Conservation (phyloP, 2,329 filamentous ascomycete genomes). For the Diaporthe sp. region DNA sequence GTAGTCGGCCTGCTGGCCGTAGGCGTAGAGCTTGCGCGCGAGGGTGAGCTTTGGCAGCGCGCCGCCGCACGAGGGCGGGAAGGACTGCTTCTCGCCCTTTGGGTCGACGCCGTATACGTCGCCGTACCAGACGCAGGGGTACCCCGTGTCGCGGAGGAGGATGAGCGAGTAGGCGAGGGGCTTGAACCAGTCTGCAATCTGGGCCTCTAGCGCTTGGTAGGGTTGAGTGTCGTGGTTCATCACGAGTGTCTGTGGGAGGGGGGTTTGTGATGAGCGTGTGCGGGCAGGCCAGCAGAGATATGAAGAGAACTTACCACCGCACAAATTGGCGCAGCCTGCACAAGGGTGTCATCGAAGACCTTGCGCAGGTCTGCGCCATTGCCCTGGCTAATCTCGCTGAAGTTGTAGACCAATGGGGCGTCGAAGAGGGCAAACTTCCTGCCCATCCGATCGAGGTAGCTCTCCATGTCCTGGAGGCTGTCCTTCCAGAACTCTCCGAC, state of each 20-base stretch:
- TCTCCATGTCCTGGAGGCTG: slow-evolving; percentile 46
- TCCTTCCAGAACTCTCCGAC: slow-evolving; percentile 54
- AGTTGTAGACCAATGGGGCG: slow-evolving; percentile 75
- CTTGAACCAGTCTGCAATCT: slow-evolving; percentile 75
- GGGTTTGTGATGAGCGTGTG: not conserved
- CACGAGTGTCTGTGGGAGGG: slow-evolving; percentile 65
- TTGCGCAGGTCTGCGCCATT: slow-evolving; percentile 69
- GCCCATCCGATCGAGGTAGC: slow-evolving; percentile 56
- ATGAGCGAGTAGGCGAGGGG: slow-evolving; percentile 78
- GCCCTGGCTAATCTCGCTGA: slow-evolving; percentile 67
- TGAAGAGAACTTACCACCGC: slow-evolving; percentile 44
- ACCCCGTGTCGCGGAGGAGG: slow-evolving; percentile 70
- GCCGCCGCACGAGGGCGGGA: slow-evolving; percentile 63
- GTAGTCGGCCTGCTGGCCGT: slow-evolving; percentile 74
- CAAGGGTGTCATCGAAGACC: slow-evolving; percentile 71
- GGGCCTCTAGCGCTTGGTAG: slow-evolving; percentile 57
- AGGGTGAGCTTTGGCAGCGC: slow-evolving; percentile 68
- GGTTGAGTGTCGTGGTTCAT: slow-evolving; percentile 76
- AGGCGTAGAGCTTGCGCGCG: slow-evolving; percentile 73
- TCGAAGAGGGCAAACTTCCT: slow-evolving; percentile 73
- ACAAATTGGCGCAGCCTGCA: slow-evolving; percentile 50
- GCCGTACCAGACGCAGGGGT: slow-evolving; percentile 77
- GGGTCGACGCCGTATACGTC: slow-evolving; percentile 71
- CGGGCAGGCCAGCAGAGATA: not conserved
- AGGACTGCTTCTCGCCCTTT: slow-evolving; percentile 51